These are phyloP conservation scores for Starmerella lactis-condensi DNA, from an alignment of 805 yeast genomes.

Conservation along the genomic window DNA sequence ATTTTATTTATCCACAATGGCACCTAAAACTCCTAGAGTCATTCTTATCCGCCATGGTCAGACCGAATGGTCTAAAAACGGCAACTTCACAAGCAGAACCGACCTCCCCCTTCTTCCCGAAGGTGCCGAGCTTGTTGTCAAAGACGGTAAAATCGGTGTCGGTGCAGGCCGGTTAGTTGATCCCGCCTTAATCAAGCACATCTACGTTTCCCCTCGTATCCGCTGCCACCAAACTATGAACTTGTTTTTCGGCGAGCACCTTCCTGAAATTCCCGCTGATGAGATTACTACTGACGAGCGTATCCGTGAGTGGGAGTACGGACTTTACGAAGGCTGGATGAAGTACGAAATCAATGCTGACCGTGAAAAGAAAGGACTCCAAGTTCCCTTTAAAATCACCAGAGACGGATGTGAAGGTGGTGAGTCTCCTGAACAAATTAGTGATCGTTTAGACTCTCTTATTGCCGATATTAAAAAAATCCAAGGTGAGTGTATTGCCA, in stretches of 20 bases:
- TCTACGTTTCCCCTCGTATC: slow-evolving; percentile 63
- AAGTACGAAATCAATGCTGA: slow-evolving; percentile 39
- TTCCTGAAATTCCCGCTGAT: slow-evolving; percentile 18
- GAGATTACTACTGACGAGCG: slow-evolving; percentile 30
- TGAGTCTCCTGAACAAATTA: slow-evolving; percentile 49
- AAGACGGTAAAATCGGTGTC: slow-evolving; percentile 55
- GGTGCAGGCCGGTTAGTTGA: slow-evolving; percentile 41
- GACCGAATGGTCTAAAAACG: slow-evolving; percentile 89
- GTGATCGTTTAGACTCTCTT: slow-evolving; percentile 49
- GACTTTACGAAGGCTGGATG: slow-evolving; percentile 76
- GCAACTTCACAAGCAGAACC: slow-evolving; percentile 77
- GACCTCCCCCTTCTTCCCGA: slow-evolving; percentile 60
- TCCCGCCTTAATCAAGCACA: slow-evolving; percentile 40
- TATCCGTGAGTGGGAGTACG: slow-evolving; percentile 88
- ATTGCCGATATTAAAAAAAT: slow-evolving; percentile 45
- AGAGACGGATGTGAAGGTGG: slow-evolving; percentile 86
- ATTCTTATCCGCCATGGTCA: slow-evolving; percentile 35
- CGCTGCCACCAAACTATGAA: slow-evolving; percentile 64
- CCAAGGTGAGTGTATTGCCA: slow-evolving; percentile 20
- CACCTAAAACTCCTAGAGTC: slow-evolving; percentile 22
- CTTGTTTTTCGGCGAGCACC: slow-evolving; percentile 36
- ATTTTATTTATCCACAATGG: too few relatives aligned
- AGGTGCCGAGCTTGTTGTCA: slow-evolving; percentile 59
- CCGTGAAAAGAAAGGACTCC: slow-evolving; percentile 19
- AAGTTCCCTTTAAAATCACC: slow-evolving; percentile 49